Evolutionary conservation across 1,139 yeast genomes (phyloP), one percentile per base, ranked within the genome.

Genomic region (Meyerozyma carpophila): DNA sequence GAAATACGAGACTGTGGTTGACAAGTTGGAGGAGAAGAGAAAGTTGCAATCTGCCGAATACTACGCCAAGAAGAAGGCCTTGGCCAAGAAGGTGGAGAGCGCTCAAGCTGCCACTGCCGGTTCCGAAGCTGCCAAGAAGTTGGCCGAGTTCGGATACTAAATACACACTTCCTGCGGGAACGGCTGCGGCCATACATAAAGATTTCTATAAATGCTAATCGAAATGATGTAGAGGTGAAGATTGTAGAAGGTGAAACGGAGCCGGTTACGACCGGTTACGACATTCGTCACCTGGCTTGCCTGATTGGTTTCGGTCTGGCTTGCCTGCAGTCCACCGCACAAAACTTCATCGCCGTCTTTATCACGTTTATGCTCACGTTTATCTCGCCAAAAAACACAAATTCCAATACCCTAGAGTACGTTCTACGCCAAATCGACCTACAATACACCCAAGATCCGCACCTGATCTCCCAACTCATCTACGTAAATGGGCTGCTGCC

Each of bases 1-100:
- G 98, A 93, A 91, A 79, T 94, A 93, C 95, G 95, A 91, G 79
- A 90, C 94, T 58, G 85, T 94, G 70, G 98, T 93, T 65, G 89
- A 88, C 70, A 84, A 91, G 74, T 88, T 93, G 73, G 98, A 93
- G 83, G 98, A 90, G 77, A 93, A 95, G 93, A 88, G 99, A 82
- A 91, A 89, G 88, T 95, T 91, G 75, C 90, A 86, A 83, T 84
- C 96, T 66, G 95, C 96, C 71, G 98, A 95, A 77, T 94, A 89
- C 85, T 89, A 90, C 82, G 95, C 96, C 66, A 90, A 89, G 87
- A 94, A 91, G 96, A 81, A 79, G 75, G 96, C 98, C 74, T 86
- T 89, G 70, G 78, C 85, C 74, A 87, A 88, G 85, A 93, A 90
- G 86, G 76, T 84, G 60, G 78, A 79, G 59, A 82, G 90, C 69